Evolutionary conservation across 331 rosid species (phyloP).

Genomic region (Malus hybrid): DNA sequence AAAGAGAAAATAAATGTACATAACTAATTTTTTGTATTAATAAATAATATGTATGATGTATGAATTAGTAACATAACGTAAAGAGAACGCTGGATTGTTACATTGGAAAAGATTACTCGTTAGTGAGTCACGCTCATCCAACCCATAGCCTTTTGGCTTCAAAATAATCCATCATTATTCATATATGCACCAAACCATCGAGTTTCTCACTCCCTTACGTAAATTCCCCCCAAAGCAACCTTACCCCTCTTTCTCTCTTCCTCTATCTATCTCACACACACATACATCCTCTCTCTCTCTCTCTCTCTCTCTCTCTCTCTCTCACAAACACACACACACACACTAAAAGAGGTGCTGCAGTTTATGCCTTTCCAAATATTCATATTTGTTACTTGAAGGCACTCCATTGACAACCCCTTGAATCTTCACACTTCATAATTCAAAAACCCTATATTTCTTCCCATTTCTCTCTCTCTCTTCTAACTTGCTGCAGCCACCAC

Average conservation of each 20-base stretch:
- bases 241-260: neutral
- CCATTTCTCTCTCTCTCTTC: neutral
- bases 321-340: neutral
- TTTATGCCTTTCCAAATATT: neutral
- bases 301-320: neutral
- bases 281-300: neutral
- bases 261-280: too few relatives aligned
- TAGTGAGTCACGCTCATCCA: neutral
- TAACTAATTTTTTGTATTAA: too few relatives aligned
- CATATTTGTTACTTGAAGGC: neutral
- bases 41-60: too few relatives aligned
- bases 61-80: neutral
- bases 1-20: neutral
- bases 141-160: too few relatives aligned
- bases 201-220: slow-evolving; percentile 28
- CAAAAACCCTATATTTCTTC: neutral
- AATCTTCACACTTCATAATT: neutral
- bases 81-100: neutral
- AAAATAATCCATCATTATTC: too few relatives aligned
- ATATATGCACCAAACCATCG: neutral
- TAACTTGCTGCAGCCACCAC: neutral
- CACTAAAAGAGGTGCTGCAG: neutral
- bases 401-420: neutral
- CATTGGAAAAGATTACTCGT: neutral
- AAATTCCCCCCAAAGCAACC: slow-evolving; percentile 49